These are phyloP conservation scores for Phytophthora podocarpi DNA, from an alignment of 352 stramenopile genomes.

Conservation along the genomic window DNA sequence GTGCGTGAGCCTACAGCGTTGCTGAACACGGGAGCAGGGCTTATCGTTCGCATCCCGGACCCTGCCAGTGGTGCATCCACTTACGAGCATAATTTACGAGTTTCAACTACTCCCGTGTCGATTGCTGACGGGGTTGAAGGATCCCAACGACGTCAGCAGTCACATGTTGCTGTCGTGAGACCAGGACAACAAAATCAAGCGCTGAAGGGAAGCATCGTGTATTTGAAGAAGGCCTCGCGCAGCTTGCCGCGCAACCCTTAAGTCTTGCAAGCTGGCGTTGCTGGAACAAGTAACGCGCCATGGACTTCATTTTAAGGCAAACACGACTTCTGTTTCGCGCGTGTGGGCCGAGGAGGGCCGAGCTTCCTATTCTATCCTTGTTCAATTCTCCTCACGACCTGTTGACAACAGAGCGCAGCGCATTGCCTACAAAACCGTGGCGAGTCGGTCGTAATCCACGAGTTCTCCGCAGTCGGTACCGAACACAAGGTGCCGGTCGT, in stretches of 20 bases:
- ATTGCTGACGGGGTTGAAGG: not conserved
- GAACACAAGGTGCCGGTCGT: conserved; percentile 76
- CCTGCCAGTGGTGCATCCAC: conserved; percentile 20
- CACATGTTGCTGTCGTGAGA: conserved; percentile 44
- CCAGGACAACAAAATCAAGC: conserved; percentile 44
- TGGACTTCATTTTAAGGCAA: conserved; percentile 20
- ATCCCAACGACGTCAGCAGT: conserved; percentile 1
- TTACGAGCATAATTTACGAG: conserved; percentile 58
- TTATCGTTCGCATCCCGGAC: conserved; percentile 58
- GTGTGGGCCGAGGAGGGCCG: conserved; percentile 7
- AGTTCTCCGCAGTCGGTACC: conserved; percentile 78
- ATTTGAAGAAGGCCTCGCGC: conserved; percentile 51
- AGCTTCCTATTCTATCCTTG: conserved; percentile 46
- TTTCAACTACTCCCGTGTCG: not conserved
- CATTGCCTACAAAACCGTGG: conserved; percentile 50
- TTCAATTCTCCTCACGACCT: conserved; percentile 26
- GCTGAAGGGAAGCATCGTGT: conserved; percentile 63
- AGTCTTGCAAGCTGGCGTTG: not conserved
- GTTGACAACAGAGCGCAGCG: conserved; percentile 12
- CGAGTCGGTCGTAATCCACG: conserved; percentile 79
- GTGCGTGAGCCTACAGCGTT: conserved; percentile 42
- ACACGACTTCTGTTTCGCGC: conserved; percentile 16
- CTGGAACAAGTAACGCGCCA: conserved; percentile 3
- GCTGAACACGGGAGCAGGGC: conserved; percentile 45
- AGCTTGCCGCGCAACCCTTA: conserved; percentile 11